Base-by-base conservation (phyloP, 2,329 filamentous ascomycete species). In the Neofusicoccum cordaticola region DNA sequence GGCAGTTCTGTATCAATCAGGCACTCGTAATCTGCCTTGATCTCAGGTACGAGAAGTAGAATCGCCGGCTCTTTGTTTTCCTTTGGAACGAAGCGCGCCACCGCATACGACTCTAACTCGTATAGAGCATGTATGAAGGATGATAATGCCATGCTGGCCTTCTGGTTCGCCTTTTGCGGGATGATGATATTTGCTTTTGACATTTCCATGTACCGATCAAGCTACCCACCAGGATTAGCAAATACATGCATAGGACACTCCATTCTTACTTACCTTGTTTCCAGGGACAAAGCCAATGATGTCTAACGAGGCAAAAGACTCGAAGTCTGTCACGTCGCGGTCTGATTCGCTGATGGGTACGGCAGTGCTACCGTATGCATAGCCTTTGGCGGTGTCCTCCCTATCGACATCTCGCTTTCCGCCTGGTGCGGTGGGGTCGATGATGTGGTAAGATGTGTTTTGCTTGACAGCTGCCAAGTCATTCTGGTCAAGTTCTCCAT, bases 271-370 rank as follows among this genome's bases (percentile, higher is more conserved):
- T 79, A 91, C 90, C 76, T 89, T 88, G 65, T 89, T 84, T 68
- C 81, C 86, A 2, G 88, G 86, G 35, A 98, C 86, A 71, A 99
- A 99, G 0, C 95, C 95, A 60, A 99, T 81, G 47, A 99, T 89
- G 3, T 92, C 89, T 65, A 98, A 87, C 7, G 85, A 84, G 65
- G 90, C 88, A 9, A 80, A 77, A 0, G 92, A 95, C 71, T 96
- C 89, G 39, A 97, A 83, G 68, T 90, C 93, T n/a, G 92, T 96
- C 65, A 97, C 88, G 69, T 93, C 92, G 74, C 90, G 85, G 71
- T 99, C 94, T 0, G 90, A 90, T 70, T 93, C 89, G 68, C 87
- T 91, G 69, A 99, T 97, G 69, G 90, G 89, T 1, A 99, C 94
- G 2, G 91, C 92, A 0, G 94, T 97, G 64, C 93, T 86, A 51